Percentiles rank a stretch among this genome's conserved stretches.
Evolutionary conservation across 768 basidiomycete species (phyloP).

Genomic region (Ephemerocybe angulata): DNA sequence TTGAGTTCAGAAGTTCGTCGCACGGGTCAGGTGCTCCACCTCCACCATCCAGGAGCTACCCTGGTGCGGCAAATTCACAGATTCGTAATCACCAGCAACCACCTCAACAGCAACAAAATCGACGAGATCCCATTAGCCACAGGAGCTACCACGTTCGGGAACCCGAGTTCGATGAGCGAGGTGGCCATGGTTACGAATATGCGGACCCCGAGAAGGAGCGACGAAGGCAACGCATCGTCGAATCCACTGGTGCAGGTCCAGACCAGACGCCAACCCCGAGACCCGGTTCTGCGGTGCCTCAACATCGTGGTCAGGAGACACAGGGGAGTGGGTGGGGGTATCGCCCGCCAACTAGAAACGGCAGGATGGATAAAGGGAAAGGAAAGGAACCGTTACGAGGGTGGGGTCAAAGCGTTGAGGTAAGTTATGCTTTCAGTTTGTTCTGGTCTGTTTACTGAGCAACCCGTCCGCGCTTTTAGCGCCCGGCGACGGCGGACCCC

Average conservation of each 20-base stretch:
- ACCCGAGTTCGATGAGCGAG: too few species aligned
- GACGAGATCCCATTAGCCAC: too few species aligned
- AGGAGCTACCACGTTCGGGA: too few species aligned
- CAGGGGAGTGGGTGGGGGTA: too few species aligned
- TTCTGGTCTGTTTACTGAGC: not conserved
- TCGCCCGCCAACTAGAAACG: too few species aligned
- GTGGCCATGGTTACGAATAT: not conserved
- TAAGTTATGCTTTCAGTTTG: not conserved
- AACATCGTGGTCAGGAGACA: not conserved
- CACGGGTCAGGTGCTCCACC: not conserved
- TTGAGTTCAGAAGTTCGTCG: conserved; percentile 29
- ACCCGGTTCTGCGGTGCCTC: not conserved
- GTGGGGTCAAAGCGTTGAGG: too few species aligned
- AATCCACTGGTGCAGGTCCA: not conserved
- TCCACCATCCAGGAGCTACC: not conserved
- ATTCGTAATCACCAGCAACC: too few species aligned
- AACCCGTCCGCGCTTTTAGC: not conserved
- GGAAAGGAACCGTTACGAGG: too few species aligned
- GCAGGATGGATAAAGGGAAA: too few species aligned
- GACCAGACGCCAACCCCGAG: not conserved
- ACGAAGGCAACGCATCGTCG: not conserved
- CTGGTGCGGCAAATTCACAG: too few species aligned
- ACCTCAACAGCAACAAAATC: too few species aligned
- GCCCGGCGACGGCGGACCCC: not conserved
- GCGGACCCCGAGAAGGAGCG: not conserved